These are phyloP conservation scores for Trametes cubensis DNA, from an alignment of 768 basidiomycete species.

Conservation along the genomic window DNA sequence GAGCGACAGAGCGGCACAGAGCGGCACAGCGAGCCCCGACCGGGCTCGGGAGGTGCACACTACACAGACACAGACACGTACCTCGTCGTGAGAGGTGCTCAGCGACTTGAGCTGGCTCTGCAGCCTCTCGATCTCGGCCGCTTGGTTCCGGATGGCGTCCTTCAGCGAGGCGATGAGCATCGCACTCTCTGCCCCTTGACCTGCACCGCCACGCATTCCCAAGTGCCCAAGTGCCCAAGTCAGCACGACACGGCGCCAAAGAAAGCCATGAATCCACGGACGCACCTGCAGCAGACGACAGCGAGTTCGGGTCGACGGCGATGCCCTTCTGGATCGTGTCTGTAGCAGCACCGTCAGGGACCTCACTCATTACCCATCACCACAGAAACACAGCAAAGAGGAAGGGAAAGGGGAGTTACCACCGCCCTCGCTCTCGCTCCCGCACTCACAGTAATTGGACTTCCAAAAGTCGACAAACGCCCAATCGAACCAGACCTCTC, in stretches of 20 bases:
- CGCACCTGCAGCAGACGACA: slow-evolving; percentile 63
- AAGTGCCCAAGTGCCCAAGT: neutral
- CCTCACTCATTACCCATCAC: too few species aligned
- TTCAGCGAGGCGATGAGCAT: slow-evolving; percentile 84
- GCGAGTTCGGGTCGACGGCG: slow-evolving; percentile 65
- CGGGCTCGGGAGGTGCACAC: too few species aligned
- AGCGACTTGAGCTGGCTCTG: slow-evolving; percentile 59
- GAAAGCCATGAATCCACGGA: neutral
- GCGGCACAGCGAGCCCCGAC: too few species aligned
- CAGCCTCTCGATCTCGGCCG: slow-evolving; percentile 74
- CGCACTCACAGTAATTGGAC: slow-evolving; percentile 85
- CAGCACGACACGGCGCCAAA: neutral
- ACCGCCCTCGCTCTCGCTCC: neutral
- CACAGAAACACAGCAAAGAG: neutral
- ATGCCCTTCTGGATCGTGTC: slow-evolving; percentile 79
- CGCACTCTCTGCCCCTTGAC: slow-evolving; percentile 62
- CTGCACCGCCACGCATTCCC: slow-evolving; percentile 34
- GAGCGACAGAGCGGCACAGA: too few species aligned
- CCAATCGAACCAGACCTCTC: slow-evolving; percentile 98
- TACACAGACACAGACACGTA: neutral
- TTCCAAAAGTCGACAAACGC: slow-evolving; percentile 98
- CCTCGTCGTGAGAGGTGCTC: slow-evolving; percentile 40
- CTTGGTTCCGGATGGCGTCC: slow-evolving; percentile 80
- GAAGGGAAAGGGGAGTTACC: neutral
- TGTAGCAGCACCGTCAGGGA: slow-evolving; percentile 31